Conservation (phyloP, 2,329 filamentous ascomycete species). For the Fonsecaea multimorphosa region DNA sequence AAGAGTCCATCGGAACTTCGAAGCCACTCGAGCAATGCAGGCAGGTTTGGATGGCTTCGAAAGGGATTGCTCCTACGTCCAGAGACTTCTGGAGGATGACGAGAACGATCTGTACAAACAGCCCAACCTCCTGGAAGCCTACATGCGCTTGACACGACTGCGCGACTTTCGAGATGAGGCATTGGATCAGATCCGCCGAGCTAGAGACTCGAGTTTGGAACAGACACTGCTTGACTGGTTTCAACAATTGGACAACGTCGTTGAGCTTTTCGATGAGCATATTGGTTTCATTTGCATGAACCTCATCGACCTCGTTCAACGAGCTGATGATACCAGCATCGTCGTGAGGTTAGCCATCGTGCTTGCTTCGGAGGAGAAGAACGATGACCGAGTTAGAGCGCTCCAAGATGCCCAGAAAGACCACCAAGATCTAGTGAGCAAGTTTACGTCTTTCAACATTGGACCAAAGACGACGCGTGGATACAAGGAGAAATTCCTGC, state of each 20-base stretch:
- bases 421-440: conserved; percentile 89
- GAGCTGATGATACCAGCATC: conserved; percentile 78
- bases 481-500: conserved; percentile 94
- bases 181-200: conserved; percentile 89
- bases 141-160: conserved; percentile 90
- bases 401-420: conserved; percentile 94
- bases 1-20: conserved; percentile 83
- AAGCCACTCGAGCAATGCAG: conserved; percentile 91
- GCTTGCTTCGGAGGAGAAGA: conserved; percentile 95
- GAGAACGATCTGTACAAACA: conserved; percentile 86
- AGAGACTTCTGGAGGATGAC: conserved; percentile 79
- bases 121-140: conserved; percentile 85
- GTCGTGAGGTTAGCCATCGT: conserved; percentile 91
- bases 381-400: conserved; percentile 87
- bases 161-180: conserved; percentile 95
- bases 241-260: conserved; percentile 78
- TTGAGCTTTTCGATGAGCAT: conserved; percentile 96
- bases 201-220: conserved; percentile 74
- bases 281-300: conserved; percentile 87
- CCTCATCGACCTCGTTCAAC: conserved; percentile 82
- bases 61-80: conserved; percentile 74
- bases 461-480: conserved; percentile 90
- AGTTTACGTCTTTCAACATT: conserved; percentile 94
- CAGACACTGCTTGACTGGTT: conserved; percentile 91
- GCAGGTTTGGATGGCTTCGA: conserved; percentile 87